phyloP scores from a whole-genome alignment of 228 moss, liverwort and hornwort species.

The Sphagnum magellanicum region DNA sequence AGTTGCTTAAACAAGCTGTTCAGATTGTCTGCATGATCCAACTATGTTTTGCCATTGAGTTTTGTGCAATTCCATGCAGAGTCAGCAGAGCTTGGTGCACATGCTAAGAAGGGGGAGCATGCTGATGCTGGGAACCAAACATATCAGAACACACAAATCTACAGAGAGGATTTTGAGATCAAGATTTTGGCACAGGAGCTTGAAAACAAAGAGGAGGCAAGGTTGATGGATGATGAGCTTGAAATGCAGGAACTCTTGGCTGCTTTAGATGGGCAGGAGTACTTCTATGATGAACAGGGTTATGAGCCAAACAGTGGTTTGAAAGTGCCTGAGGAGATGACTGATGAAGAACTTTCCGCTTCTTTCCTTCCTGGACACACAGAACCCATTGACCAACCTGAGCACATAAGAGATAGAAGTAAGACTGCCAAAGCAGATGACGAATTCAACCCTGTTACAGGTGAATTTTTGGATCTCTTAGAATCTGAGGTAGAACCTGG shows the following conservation, averaged over 20 bases:
- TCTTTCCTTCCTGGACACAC: slow-evolving; percentile 22
- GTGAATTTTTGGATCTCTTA: slow-evolving; percentile 93
- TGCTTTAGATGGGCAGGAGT: slow-evolving; percentile 36
- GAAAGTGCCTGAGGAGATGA: slow-evolving; percentile 32
- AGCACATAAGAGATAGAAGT: slow-evolving; percentile 15
- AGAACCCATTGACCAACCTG: slow-evolving; percentile 25
- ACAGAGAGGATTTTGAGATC: slow-evolving; percentile 2
- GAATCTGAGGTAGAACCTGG: slow-evolving; percentile 35
- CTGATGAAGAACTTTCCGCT: slow-evolving; percentile 5
- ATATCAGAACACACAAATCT: slow-evolving; percentile 2
- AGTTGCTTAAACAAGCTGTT: too few species aligned
- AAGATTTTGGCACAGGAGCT: not conserved
- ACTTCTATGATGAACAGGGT: slow-evolving; percentile 14
- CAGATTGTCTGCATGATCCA: too few species aligned
- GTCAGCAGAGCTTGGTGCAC: not conserved
- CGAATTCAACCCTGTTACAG: slow-evolving; percentile 88
- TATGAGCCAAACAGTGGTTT: slow-evolving; percentile 3
- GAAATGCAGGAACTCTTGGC: slow-evolving; percentile 59
- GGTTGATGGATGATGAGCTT: slow-evolving; percentile 27
- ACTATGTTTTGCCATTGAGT: too few species aligned
- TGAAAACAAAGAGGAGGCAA: not conserved
- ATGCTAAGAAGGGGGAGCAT: not conserved
- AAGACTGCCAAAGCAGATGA: slow-evolving; percentile 66
- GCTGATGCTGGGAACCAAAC: too few species aligned
- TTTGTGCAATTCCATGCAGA: too few species aligned